Evolutionary conservation across 2,329 filamentous ascomycete species (phyloP).

Genomic region (Thielaviopsis euricoi): DNA sequence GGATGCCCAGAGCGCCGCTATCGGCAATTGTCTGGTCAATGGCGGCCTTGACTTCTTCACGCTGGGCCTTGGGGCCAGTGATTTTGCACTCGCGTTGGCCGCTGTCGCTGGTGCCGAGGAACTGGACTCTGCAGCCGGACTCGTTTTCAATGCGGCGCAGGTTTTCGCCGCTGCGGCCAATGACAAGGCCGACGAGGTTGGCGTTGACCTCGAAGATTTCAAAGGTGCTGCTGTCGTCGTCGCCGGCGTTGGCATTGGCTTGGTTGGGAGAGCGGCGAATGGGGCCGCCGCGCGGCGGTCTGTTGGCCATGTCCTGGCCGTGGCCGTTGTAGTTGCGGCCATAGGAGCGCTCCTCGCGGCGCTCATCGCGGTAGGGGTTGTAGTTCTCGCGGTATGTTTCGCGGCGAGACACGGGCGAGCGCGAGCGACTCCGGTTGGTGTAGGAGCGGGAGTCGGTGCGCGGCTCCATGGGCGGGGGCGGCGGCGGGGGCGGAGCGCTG

Average conservation of each 20-base stretch:
- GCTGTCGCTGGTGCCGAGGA: slow-evolving; percentile 60
- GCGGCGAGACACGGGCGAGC: slow-evolving; percentile 51
- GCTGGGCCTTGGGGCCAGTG: slow-evolving; percentile 52
- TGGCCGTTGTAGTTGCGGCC: slow-evolving; percentile 21
- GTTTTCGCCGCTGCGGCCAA: slow-evolving; percentile 81
- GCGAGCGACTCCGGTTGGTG: slow-evolving; percentile 43
- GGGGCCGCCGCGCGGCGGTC: slow-evolving; percentile 38
- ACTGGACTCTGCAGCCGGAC: slow-evolving; percentile 72
- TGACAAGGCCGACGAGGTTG: slow-evolving; percentile 74
- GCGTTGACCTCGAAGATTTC: slow-evolving; percentile 81
- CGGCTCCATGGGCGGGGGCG: slow-evolving; percentile 18
- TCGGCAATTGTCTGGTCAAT: slow-evolving; percentile 50
- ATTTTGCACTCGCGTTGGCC: slow-evolving; percentile 77
- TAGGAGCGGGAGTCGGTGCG: slow-evolving; percentile 25
- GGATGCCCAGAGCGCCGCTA: slow-evolving; percentile 29
- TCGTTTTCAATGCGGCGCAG: slow-evolving; percentile 70
- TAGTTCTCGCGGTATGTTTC: slow-evolving; percentile 59
- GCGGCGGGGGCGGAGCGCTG: slow-evolving; percentile 14
- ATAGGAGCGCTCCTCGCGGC: slow-evolving; percentile 49
- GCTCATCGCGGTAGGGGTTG: slow-evolving; percentile 75
- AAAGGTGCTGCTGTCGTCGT: slow-evolving; percentile 43
- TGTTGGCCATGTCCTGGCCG: slow-evolving; percentile 17
- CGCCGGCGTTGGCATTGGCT: slow-evolving; percentile 26
- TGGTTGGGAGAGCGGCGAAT: slow-evolving; percentile 56
- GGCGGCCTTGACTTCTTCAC: slow-evolving; percentile 62